Evolutionary conservation across 495 filamentous ascomycete genomes (phyloP), one percentile per base, ranked within the genome.

Genomic region (Aspergillus heteromorphus): DNA sequence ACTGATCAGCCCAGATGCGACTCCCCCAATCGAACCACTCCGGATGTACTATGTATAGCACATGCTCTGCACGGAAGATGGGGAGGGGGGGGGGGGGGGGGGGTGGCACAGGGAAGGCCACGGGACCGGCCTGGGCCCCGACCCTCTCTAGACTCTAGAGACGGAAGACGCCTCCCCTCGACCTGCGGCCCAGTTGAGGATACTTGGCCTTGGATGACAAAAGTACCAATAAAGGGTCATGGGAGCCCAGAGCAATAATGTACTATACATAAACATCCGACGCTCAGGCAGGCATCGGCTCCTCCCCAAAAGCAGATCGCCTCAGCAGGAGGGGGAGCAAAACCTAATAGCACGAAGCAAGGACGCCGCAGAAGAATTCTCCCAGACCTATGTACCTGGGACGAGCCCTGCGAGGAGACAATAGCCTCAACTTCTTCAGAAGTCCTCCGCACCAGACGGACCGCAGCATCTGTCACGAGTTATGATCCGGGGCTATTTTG

Each of bases 331-430:
- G 54, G 38, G 41, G 54, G 48, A 50, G 48, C 54, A 59, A 61
- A 53, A 48, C 19, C 40, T 57, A 68, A 64, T 69, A 71, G 64
- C 65, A 65, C 55, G 58, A 75, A 72, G 70, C 70, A 75, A 75
- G 72, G 72, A 71, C 57, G 51, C 30, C 43, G 16, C 29, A 21
- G 14, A 31, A 29, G 20, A 42, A n/a, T 51, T 6, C 25, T 34
- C 41, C 55, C 51, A 57, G 34, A 14, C 11, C 34, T 38, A 9
- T 53, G 53, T 57, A 56, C 53, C 30, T 58, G 57, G 59, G 54
- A 69, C 58, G 62, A 34, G 27, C 36, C 40, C 54, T 61, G 64
- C 64, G 64, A 72, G 63, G 68, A 65, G 42, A 38, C 38, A 21
- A 47, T 42, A 16, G 14, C 14, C 23, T 17, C 21, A 47, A 27